phyloP scores from a whole-genome alignment of 2,329 filamentous ascomycete species.

The Mycosphaerella arachidis region DNA sequence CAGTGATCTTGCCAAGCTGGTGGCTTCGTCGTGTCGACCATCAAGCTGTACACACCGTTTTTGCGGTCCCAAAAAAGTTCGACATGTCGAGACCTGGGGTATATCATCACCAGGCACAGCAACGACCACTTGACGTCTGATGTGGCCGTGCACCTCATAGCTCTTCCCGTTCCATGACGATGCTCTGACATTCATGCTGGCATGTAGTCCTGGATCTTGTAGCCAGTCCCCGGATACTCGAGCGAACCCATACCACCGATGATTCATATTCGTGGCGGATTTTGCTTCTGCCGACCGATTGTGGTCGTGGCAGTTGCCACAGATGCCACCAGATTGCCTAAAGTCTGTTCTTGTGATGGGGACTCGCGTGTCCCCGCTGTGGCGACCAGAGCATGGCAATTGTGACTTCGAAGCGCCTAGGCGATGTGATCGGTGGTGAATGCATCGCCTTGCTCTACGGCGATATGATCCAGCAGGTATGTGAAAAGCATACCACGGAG shows the following conservation, averaged over 20 bases:
- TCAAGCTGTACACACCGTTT: constrained; percentile 28
- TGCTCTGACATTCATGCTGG: not conserved
- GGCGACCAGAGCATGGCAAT: constrained; percentile 40
- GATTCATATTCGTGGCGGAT: constrained; percentile 39
- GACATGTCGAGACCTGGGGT: not conserved
- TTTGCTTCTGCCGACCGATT: constrained; percentile 34
- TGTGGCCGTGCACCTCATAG: constrained; percentile 11
- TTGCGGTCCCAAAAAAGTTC: constrained; percentile 26
- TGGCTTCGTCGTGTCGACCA: constrained; percentile 30
- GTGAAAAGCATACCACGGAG: constrained; percentile 35
- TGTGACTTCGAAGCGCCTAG: constrained; percentile 33
- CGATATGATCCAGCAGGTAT: constrained; percentile 30
- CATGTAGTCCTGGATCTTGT: constrained; percentile 1
- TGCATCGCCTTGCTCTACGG: constrained; percentile 38
- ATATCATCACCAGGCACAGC: constrained; percentile 37
- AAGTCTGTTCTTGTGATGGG: constrained; percentile 24
- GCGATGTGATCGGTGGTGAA: constrained; percentile 35
- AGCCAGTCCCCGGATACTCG: constrained; percentile 33
- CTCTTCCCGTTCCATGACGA: not conserved
- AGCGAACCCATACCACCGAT: constrained; percentile 35
- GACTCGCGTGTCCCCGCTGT: constrained; percentile 38
- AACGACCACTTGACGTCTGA: constrained; percentile 40
- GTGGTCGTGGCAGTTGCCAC: constrained; percentile 35
- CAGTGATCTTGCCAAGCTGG: constrained; percentile 35
- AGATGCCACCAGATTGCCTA: constrained; percentile 36